Conservation (phyloP, 495 filamentous ascomycete genomes). For the Penicillium parvum region DNA sequence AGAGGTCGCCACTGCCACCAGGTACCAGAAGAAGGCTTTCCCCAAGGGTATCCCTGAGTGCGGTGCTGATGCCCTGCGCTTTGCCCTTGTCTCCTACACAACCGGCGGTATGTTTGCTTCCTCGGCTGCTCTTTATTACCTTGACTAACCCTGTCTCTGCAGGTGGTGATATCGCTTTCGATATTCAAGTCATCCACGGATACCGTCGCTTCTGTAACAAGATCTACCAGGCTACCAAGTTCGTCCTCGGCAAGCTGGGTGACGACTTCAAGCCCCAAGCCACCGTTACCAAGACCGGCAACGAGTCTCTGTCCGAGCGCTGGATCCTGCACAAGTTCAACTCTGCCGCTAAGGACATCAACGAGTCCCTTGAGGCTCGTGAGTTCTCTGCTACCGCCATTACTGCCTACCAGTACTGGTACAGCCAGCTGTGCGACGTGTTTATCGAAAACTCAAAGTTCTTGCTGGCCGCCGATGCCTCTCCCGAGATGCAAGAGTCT, state of each 20-base stretch:
- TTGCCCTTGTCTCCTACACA: constrained; percentile 77
- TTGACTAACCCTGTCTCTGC: constrained; percentile 17
- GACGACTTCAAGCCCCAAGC: constrained; percentile 64
- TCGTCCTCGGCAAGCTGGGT: constrained; percentile 48
- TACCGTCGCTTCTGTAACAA: constrained; percentile 90
- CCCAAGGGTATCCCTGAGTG: constrained; percentile 81
- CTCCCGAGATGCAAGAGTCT: constrained; percentile 52
- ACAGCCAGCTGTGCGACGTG: constrained; percentile 61
- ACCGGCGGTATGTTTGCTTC: constrained; percentile 61
- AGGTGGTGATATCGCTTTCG: constrained; percentile 76
- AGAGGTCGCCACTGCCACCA: constrained; percentile 66
- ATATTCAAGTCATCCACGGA: constrained; percentile 76
- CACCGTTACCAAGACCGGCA: constrained; percentile 52
- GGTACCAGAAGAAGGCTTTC: constrained; percentile 77
- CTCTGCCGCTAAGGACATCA: constrained; percentile 65
- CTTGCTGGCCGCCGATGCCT: constrained; percentile 58
- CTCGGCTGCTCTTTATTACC: background rate
- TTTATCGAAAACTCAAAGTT: constrained; percentile 77
- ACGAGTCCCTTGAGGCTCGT: constrained; percentile 61
- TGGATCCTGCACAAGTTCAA: constrained; percentile 87
- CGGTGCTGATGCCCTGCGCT: constrained; percentile 78
- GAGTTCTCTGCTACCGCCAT: constrained; percentile 67
- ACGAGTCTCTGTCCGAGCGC: constrained; percentile 68
- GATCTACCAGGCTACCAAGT: constrained; percentile 88
- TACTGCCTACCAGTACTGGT: constrained; percentile 66